Percentiles rank a stretch among this genome's conserved stretches.
These are phyloP conservation scores for Crucihimalaya himalaica DNA, from an alignment of 345 rosid species.

Conservation along the genomic window DNA sequence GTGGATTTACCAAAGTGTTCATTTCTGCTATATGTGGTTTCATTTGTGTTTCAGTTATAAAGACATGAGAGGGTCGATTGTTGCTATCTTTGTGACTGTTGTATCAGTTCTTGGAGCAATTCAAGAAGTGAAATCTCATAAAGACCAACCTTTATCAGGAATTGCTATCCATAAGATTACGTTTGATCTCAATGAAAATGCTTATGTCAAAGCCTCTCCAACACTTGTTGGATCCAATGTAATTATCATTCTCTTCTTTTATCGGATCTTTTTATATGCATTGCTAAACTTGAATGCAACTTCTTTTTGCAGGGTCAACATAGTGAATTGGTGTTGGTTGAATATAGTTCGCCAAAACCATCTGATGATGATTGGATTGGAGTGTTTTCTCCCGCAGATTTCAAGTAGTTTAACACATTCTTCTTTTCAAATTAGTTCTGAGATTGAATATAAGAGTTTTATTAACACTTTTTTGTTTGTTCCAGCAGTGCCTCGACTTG, in stretches of 20 bases:
- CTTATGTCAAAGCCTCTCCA: slow-evolving; percentile 60
- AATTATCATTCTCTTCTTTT: slow-evolving; percentile 1
- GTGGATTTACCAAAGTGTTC: neutral
- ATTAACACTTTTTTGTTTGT: neutral
- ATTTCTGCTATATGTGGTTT: neutral
- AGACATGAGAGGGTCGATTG: slow-evolving; percentile 28
- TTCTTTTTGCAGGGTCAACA: slow-evolving; percentile 50
- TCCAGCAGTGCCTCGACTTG: slow-evolving; percentile 60
- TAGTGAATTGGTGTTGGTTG: slow-evolving; percentile 55
- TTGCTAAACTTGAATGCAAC: neutral
- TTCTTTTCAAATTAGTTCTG: neutral
- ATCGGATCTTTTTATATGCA: neutral
- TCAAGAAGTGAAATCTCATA: slow-evolving; percentile 51
- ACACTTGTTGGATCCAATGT: slow-evolving; percentile 55
- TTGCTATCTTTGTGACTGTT: slow-evolving; percentile 34
- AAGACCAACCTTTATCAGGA: slow-evolving; percentile 57
- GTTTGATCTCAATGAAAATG: slow-evolving; percentile 40
- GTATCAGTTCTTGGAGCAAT: slow-evolving; percentile 45
- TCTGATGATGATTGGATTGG: slow-evolving; percentile 76
- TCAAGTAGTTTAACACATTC: slow-evolving; percentile 46
- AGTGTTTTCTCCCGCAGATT: slow-evolving; percentile 75
- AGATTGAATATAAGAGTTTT: neutral
- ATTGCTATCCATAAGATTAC: slow-evolving; percentile 51
- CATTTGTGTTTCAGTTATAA: slow-evolving; percentile 15
- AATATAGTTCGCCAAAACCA: slow-evolving; percentile 52